Percentiles rank a stretch among this genome's conserved stretches.
Evolutionary conservation across 208 protist genomes (phyloP).

Genomic region (Porcisia hertigi): DNA sequence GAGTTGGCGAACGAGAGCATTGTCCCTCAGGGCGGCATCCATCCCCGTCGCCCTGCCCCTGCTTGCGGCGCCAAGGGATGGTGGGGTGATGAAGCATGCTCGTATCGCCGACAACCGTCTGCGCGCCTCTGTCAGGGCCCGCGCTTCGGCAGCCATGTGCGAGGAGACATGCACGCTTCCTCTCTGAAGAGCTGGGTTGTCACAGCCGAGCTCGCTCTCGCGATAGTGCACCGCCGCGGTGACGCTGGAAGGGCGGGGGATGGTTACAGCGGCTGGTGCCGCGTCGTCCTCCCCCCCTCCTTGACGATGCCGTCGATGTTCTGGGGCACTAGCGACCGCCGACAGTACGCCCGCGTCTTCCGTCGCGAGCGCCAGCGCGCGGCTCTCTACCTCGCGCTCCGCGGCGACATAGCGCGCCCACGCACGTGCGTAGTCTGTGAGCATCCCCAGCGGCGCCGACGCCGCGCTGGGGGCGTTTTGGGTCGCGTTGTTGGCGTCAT

Average conservation of each 20-base stretch:
- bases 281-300: not conserved
- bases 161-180: slow-evolving; percentile 27
- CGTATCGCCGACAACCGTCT: slow-evolving; percentile 42
- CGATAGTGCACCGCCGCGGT: slow-evolving; percentile 20
- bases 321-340: not conserved
- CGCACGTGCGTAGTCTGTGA: slow-evolving; percentile 26
- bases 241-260: slow-evolving; percentile 4
- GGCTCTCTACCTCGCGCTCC: slow-evolving; percentile 1
- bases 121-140: slow-evolving; percentile 41
- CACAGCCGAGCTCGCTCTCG: slow-evolving; percentile 14
- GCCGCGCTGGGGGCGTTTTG: not conserved
- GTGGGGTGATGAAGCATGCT: slow-evolving; percentile 16
- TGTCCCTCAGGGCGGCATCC: not conserved
- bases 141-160: slow-evolving; percentile 43
- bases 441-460: not conserved
- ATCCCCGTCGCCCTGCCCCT: slow-evolving; percentile 5
- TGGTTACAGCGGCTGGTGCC: not conserved
- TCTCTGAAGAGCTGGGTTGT: not conserved
- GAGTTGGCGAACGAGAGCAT: slow-evolving; percentile 1
- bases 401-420: slow-evolving; percentile 18
- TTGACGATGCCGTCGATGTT: not conserved
- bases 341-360: slow-evolving; percentile 26
- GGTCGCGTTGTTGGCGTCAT: not conserved
- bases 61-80: not conserved
- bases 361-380: slow-evolving; percentile 12